phyloP scores from a whole-genome alignment of 805 yeast genomes.

The Candida nitratophila region DNA sequence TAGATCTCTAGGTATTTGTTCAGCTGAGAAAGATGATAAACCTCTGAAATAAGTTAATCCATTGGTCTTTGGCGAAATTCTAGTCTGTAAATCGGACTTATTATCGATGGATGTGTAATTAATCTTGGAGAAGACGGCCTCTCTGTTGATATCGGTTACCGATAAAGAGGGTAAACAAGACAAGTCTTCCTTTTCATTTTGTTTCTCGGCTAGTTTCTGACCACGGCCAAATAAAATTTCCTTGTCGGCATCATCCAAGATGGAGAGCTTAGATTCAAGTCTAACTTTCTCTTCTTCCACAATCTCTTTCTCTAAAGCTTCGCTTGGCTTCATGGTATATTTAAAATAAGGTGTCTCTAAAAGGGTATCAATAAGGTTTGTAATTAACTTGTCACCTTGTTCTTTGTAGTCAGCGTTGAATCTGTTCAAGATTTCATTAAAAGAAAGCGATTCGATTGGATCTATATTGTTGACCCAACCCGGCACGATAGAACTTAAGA shows the following conservation, averaged over 20 bases:
- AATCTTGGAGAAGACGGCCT: constrained; percentile 34
- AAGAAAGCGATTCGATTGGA: constrained; percentile 62
- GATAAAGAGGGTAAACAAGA: constrained; percentile 75
- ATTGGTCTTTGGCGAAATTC: constrained; percentile 44
- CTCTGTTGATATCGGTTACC: constrained; percentile 62
- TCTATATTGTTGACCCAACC: constrained; percentile 81
- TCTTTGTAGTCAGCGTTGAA: constrained; percentile 56
- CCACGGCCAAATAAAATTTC: constrained; percentile 56
- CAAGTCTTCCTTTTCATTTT: constrained; percentile 63
- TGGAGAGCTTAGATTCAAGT: constrained; percentile 34
- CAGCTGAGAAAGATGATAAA: constrained; percentile 46
- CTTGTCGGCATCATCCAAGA: constrained; percentile 49
- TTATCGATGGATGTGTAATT: constrained; percentile 20
- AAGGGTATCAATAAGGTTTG: constrained; percentile 48
- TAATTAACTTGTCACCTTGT: constrained; percentile 52
- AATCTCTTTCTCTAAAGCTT: constrained; percentile 42
- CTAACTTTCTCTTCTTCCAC: constrained; percentile 51
- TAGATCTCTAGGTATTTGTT: constrained; percentile 49
- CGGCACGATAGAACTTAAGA: constrained; percentile 69
- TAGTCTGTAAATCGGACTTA: constrained; percentile 17
- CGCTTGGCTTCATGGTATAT: constrained; percentile 71
- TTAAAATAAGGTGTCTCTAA: constrained; percentile 52
- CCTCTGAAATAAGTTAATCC: constrained; percentile 76
- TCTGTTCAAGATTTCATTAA: constrained; percentile 48
- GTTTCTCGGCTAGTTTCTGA: constrained; percentile 49